phyloP scores from a whole-genome alignment of 192 early-diverging fungal species.

The Coemansia sp. region DNA sequence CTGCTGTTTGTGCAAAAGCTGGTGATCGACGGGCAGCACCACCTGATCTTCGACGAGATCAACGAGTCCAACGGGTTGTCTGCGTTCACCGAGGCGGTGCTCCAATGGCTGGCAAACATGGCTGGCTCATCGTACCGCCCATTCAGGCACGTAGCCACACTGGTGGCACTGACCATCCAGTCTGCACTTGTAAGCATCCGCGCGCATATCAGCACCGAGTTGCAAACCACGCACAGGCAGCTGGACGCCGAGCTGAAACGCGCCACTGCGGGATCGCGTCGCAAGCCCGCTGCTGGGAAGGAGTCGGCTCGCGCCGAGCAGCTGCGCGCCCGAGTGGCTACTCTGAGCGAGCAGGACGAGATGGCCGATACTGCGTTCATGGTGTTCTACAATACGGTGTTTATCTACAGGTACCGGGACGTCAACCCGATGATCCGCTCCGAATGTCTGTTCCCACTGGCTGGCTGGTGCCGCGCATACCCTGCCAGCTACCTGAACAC shows the following conservation, averaged over 20 bases:
- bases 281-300: background rate
- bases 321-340: slow-evolving; percentile 30
- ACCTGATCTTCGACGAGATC: slow-evolving; percentile 61
- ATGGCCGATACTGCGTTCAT: slow-evolving; percentile 61
- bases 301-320: slow-evolving; percentile 22
- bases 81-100: slow-evolving; percentile 59
- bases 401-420: slow-evolving; percentile 89
- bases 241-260: slow-evolving; percentile 57
- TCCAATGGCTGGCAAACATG: slow-evolving; percentile 67
- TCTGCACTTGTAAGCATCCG: slow-evolving; percentile 68
- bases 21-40: slow-evolving; percentile 60
- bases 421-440: slow-evolving; percentile 78
- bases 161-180: slow-evolving; percentile 66
- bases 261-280: background rate
- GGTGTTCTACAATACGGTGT: slow-evolving; percentile 82
- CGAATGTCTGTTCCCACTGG: slow-evolving; percentile 82
- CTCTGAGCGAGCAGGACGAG: slow-evolving; percentile 59
- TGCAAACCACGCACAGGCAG: slow-evolving; percentile 69
- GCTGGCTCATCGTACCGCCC: slow-evolving; percentile 80
- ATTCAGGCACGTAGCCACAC: slow-evolving; percentile 87
- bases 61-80: slow-evolving; percentile 31
- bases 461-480: slow-evolving; percentile 71
- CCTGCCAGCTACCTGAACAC: slow-evolving; percentile 74
- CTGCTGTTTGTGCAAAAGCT: slow-evolving; percentile 66
- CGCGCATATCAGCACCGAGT: slow-evolving; percentile 59